A percentile compares a stretch with the other conserved stretches of the same genome.
These are phyloP conservation scores for Pseudozyma sp. DNA, from an alignment of 1,284 basidiomycete species.

Conservation along the genomic window DNA sequence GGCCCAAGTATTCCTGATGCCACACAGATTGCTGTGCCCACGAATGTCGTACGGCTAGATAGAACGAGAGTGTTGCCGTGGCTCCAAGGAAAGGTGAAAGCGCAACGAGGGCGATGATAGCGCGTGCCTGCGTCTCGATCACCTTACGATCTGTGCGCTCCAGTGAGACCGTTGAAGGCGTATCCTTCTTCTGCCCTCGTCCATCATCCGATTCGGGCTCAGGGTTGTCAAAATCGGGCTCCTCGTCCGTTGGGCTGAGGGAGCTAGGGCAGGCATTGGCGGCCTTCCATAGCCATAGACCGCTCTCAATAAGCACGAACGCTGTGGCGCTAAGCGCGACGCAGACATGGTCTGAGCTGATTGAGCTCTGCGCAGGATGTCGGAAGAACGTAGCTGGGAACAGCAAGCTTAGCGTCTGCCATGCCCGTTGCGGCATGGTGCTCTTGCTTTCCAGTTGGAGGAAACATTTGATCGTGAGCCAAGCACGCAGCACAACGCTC, in stretches of 20 bases:
- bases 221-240: not conserved
- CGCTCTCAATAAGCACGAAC: constrained; percentile 44
- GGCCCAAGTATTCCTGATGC: constrained; percentile 6
- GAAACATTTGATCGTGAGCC: constrained; percentile 23
- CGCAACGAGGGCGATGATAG: constrained; percentile 13
- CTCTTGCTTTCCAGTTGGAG: not conserved
- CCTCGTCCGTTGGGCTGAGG: not conserved
- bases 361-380: constrained; percentile 49
- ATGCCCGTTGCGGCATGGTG: constrained; percentile 5
- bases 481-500: constrained; percentile 29
- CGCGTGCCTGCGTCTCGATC: constrained; percentile 39
- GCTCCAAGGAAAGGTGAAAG: constrained; percentile 40
- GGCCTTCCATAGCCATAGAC: constrained; percentile 42
- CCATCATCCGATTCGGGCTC: not conserved
- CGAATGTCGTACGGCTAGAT: constrained; percentile 30
- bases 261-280: constrained; percentile 31
- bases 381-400: constrained; percentile 41
- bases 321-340: constrained; percentile 28
- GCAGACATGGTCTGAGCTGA: constrained; percentile 49
- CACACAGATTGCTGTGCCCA: constrained; percentile 30
- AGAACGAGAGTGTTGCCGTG: constrained; percentile 36
- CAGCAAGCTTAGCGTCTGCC: constrained; percentile 16
- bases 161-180: constrained; percentile 8
- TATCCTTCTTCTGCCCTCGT: not conserved
- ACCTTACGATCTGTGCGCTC: constrained; percentile 19